Conservation (phyloP, 2,329 filamentous ascomycete genomes). For the Scedosporium apiospermum region DNA sequence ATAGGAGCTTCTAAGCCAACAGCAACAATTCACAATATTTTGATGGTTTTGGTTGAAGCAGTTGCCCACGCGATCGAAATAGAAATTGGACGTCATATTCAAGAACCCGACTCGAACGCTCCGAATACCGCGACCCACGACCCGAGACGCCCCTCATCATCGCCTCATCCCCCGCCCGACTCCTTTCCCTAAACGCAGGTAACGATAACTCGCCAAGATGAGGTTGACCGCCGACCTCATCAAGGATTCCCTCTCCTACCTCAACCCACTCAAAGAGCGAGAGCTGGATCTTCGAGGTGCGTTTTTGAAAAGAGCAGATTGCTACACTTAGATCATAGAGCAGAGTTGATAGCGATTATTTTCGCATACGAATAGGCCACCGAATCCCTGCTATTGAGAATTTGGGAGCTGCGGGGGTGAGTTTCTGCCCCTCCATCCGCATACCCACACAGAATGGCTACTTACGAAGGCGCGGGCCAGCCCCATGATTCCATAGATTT, state of each 20-base stretch:
- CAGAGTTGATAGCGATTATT: slow-evolving; percentile 71
- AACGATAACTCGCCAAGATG: slow-evolving; percentile 45
- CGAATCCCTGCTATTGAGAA: slow-evolving; percentile 98
- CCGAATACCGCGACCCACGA: background rate
- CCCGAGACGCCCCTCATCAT: background rate
- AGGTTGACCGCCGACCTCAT: slow-evolving; percentile 94
- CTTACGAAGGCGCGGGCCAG: slow-evolving; percentile 29
- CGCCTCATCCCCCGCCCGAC: background rate
- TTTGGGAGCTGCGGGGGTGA: slow-evolving; percentile 82
- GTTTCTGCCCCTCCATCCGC: slow-evolving; percentile 24
- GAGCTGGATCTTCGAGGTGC: slow-evolving; percentile 99
- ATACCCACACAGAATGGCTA: background rate
- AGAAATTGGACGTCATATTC: background rate
- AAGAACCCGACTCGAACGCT: background rate
- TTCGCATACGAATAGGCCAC: slow-evolving; percentile 64
- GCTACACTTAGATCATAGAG: slow-evolving; percentile 64
- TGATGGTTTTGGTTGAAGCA: background rate
- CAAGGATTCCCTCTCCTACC: slow-evolving; percentile 88
- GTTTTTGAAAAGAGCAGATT: slow-evolving; percentile 93
- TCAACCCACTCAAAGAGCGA: slow-evolving; percentile 97
- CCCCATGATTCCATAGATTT: slow-evolving; percentile 96
- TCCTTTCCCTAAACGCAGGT: background rate
- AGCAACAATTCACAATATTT: background rate
- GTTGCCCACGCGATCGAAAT: background rate
- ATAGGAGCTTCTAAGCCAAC: background rate